Base-by-base conservation (phyloP, 352 stramenopile species). In the Phytophthora pisi region DNA sequence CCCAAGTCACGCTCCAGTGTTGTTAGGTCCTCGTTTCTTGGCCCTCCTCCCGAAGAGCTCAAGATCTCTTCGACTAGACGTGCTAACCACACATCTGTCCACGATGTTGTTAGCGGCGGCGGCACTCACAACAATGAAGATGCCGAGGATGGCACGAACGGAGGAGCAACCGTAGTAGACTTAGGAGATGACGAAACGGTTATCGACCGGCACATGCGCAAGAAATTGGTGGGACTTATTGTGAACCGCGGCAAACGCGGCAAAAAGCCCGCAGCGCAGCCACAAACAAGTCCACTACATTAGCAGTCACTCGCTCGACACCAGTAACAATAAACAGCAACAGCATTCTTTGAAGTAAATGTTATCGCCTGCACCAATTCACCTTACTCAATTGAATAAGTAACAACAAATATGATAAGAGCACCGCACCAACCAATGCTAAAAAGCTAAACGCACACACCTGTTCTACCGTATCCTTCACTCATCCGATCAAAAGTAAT, bases 141-240 rank as follows among this genome's bases (percentile, higher is more conserved):
- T 36, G 40, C 49, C 45, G 74, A 77, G 24, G 72, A 81, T n/a
- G 60, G 72, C 10, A 51, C 49, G 16, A 60, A 64, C 43, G 20
- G 16, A 28, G 52, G 57, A 34, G 45, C 46, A 45, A 24, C 24
- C 6, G 67, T 66, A 57, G 78, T 86, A 46, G 84, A 93, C 30
- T 55, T 74, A 57, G 75, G 66, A 23, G 82, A 93, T 8, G 87
- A 93, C 23, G 61, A 75, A 51, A 68, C 81, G 20, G 81, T 93
- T 46, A 93, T 92, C 56, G 82, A 92, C 54, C 80, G 84, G 6
- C 42, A 79, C 58, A 95, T 89, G 83, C 82, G 85, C 66, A 95
- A 93, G 78, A 93, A 95, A 62, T 76, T 93, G 46, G 81, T 92
- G 11, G 85, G 82, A 3, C 72, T 95, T n/a, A 78, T 93, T 51